Conservation (phyloP, 2,329 filamentous ascomycete genomes). For the Exophiala sideris region DNA sequence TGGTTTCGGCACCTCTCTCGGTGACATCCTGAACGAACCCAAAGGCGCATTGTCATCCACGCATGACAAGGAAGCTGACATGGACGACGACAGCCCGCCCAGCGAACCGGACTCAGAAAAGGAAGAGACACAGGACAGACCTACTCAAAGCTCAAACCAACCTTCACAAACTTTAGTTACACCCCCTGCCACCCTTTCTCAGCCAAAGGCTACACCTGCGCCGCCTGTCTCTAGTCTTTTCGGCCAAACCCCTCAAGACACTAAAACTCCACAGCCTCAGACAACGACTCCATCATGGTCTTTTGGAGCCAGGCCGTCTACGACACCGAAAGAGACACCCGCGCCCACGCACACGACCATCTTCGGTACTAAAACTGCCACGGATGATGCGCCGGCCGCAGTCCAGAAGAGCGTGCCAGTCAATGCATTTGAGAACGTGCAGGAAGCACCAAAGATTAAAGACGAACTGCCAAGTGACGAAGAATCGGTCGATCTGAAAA, state of each 20-base stretch:
- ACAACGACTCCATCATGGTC: conserved; percentile 31
- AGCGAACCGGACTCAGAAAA: conserved; percentile 17
- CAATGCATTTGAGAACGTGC: conserved; percentile 19
- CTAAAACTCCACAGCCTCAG: conserved; percentile 29
- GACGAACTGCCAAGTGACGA: conserved; percentile 34
- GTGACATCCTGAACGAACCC: conserved; percentile 37
- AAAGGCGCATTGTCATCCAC: conserved; percentile 21
- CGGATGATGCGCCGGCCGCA: conserved; percentile 28
- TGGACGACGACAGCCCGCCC: conserved; percentile 25
- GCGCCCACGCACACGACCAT: conserved; percentile 31
- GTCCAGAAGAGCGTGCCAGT: conserved; percentile 33
- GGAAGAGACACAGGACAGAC: conserved; percentile 6
- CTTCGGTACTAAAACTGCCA: conserved; percentile 33
- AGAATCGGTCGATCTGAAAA: conserved; percentile 31
- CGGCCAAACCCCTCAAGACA: conserved; percentile 30
- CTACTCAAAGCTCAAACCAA: conserved; percentile 8
- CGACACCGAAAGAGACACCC: conserved; percentile 30
- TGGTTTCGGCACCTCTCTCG: conserved; percentile 39
- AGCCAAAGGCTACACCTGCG: conserved; percentile 29
- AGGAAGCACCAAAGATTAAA: conserved; percentile 33
- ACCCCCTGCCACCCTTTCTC: conserved; percentile 26
- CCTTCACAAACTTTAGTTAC: conserved; percentile 21
- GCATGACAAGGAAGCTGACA: conserved; percentile 30
- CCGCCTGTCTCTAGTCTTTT: conserved; percentile 36
- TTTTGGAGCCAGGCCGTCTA: conserved; percentile 22